Evolutionary conservation across 208 protist genomes (phyloP).

Genomic region (Herpetomonas tarakana): DNA sequence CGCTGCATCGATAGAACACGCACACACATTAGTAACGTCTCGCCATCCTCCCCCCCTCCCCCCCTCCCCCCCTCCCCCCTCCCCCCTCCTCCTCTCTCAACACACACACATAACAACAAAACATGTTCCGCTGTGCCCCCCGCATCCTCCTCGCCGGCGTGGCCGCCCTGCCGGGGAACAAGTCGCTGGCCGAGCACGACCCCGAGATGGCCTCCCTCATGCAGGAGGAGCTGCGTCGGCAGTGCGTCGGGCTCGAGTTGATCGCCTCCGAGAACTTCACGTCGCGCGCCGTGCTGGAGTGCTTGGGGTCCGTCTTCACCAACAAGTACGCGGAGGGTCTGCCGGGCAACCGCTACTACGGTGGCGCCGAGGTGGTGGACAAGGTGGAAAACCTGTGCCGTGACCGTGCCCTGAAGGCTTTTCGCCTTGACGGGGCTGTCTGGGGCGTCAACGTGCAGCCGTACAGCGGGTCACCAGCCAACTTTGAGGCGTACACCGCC

Average conservation of each 20-base stretch:
- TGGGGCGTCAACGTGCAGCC: conserved; percentile 99
- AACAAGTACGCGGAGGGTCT: conserved; percentile 99
- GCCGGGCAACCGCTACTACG: conserved; percentile 97
- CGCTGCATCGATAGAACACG: no score
- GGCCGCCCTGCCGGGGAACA: conserved; percentile 24
- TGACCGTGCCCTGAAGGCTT: conserved; percentile 93
- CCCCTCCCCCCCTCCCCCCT: no score
- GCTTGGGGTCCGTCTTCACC: conserved; percentile 96
- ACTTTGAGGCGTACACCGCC: conserved; percentile 97
- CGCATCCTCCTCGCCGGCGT: conserved; percentile 12
- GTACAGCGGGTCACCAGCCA: conserved; percentile 97
- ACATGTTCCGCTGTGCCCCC: conserved; percentile 21
- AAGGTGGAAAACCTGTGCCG: conserved; percentile 94
- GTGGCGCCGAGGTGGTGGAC: conserved; percentile 98
- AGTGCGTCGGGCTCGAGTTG: conserved; percentile 87
- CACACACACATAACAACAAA: no score
- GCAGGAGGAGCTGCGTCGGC: conserved; percentile 81
- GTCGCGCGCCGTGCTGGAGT: conserved; percentile 97
- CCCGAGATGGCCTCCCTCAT: conserved; percentile 79
- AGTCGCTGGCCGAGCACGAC: conserved; percentile 57
- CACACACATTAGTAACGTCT: no score
- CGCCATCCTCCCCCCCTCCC: no score
- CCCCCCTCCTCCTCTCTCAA: no score
- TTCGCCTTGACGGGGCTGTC: conserved; percentile 86
- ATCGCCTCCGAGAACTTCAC: conserved; percentile 98